phyloP scores from a whole-genome alignment of 225 moss, liverwort and hornwort genomes.

The Pseudisothecium myosuroides region DNA sequence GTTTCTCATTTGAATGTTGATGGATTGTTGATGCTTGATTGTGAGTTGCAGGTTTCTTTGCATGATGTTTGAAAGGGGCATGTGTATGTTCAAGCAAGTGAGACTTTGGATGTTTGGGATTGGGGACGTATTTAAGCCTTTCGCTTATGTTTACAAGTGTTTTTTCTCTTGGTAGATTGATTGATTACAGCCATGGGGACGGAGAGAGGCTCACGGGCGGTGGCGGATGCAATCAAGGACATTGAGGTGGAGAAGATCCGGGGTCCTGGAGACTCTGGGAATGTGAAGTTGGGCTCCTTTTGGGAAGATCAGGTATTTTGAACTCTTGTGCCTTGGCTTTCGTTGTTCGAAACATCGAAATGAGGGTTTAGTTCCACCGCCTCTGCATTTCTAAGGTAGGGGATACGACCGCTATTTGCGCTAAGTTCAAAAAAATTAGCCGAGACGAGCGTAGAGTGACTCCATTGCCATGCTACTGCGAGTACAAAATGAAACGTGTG shows the following conservation, averaged over 20 bases:
- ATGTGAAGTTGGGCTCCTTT: constrained; percentile 41
- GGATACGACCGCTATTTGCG: not conserved
- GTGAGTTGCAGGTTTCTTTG: not conserved
- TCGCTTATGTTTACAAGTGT: not conserved
- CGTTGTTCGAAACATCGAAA: not conserved
- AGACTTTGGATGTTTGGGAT: not conserved
- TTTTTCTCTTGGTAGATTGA: not conserved
- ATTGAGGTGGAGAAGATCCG: constrained; percentile 66
- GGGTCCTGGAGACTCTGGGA: constrained; percentile 40
- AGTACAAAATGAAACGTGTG: too few species aligned
- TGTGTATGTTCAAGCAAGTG: not conserved
- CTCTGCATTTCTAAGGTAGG: too few species aligned
- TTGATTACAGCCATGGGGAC: constrained; percentile 16
- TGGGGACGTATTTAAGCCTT: not conserved
- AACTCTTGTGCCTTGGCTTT: not conserved
- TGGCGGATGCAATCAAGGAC: constrained; percentile 65
- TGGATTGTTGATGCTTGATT: not conserved
- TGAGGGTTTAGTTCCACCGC: not conserved
- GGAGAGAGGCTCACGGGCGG: constrained; percentile 15
- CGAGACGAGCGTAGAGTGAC: not conserved
- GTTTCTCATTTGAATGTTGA: not conserved
- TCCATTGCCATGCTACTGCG: not conserved
- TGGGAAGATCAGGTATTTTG: constrained; percentile 73
- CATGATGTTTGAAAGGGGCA: not conserved
- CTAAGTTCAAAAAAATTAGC: not conserved